Evolutionary conservation across 1,284 basidiomycete species (phyloP).

Genomic region (Malassezia brasiliensis): DNA sequence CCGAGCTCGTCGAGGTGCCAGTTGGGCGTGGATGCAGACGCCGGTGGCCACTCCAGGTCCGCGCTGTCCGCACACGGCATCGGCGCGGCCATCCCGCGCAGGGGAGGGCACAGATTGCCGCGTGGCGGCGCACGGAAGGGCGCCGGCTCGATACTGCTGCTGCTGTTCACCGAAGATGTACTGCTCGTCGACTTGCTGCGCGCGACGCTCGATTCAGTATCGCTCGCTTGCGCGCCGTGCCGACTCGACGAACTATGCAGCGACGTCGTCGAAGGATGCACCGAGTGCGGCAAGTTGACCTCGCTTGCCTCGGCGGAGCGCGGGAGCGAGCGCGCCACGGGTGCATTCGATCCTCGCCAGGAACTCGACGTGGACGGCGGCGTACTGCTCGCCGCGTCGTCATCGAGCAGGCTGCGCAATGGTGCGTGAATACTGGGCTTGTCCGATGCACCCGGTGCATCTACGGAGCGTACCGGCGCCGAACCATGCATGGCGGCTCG

Average conservation of each 20-base stretch:
- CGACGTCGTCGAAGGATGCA: too few relatives aligned
- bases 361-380: neutral
- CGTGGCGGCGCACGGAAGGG: conserved; percentile 43
- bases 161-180: conserved; percentile 41
- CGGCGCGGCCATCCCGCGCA: too few relatives aligned
- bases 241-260: too few relatives aligned
- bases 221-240: neutral
- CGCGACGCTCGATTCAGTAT: conserved; percentile 18
- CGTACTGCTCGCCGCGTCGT: neutral
- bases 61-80: too few relatives aligned
- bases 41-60: neutral
- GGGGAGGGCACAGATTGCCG: conserved; percentile 24
- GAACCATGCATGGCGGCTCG: too few relatives aligned
- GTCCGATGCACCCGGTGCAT: too few relatives aligned
- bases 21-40: conserved; percentile 21
- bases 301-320: too few relatives aligned
- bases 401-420: neutral
- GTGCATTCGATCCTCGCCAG: too few relatives aligned
- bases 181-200: conserved; percentile 42
- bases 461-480: too few relatives aligned
- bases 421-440: neutral
- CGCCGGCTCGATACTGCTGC: conserved; percentile 42
- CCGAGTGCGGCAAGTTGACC: too few relatives aligned
- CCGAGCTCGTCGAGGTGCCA: neutral
- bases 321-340: too few relatives aligned